Conservation (phyloP, 768 basidiomycete species). For the Lactarius deliciosus region DNA sequence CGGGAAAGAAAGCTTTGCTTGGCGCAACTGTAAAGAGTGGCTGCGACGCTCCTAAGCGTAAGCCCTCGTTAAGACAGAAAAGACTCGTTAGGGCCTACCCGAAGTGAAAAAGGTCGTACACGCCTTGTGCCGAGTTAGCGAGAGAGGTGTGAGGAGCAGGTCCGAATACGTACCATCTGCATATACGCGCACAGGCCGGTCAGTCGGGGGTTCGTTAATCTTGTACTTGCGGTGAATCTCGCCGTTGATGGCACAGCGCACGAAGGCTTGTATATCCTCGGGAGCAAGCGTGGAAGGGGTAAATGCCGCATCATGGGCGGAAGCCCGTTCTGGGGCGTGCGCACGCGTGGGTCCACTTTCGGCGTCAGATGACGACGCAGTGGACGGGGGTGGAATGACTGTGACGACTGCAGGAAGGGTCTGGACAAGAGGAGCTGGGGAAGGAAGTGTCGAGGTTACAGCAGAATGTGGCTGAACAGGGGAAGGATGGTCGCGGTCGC, state of each 20-base stretch:
- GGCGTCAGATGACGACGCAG: conserved; percentile 28
- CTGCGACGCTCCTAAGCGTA: conserved; percentile 43
- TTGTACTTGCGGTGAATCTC: conserved; percentile 66
- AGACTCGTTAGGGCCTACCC: conserved; percentile 51
- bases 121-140: conserved; percentile 48
- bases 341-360: conserved; percentile 25
- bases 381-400: conserved; percentile 15
- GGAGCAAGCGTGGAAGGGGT: conserved; percentile 66
- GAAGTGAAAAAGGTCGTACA: conserved; percentile 97
- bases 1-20: conserved; percentile 93
- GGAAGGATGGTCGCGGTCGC: conserved; percentile 40
- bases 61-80: conserved; percentile 5
- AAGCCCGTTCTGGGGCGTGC: conserved; percentile 29
- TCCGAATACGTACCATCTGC: conserved; percentile 72
- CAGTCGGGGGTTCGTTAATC: conserved; percentile 81
- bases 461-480: conserved; percentile 33
- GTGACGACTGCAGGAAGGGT: conserved; percentile 22
- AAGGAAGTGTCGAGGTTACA: conserved; percentile 30
- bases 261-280: conserved; percentile 79
- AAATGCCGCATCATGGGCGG: conserved; percentile 40
- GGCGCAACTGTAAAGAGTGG: conserved; percentile 92
- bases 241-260: conserved; percentile 73
- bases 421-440: conserved; percentile 18
- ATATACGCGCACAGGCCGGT: conserved; percentile 83
- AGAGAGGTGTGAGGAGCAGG: conserved; percentile 3